A percentile compares a stretch with the other conserved stretches of the same genome.
Conservation (phyloP, 345 rosid species). For the Isatis tinctoria region DNA sequence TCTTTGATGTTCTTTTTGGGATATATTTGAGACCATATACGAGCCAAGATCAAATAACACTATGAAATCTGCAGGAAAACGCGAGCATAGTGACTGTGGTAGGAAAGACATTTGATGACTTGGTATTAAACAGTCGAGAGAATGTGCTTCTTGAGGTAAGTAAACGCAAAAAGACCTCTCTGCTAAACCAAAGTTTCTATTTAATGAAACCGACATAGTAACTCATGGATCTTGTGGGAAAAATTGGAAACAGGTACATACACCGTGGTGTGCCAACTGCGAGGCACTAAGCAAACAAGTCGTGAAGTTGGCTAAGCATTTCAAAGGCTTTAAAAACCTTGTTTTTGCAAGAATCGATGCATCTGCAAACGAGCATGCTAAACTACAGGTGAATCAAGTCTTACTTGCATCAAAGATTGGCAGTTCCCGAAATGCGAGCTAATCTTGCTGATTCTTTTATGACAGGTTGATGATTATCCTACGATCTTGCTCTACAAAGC, state of each 20-base stretch:
- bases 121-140: slow-evolving; percentile 61
- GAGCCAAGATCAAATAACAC: not conserved
- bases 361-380: slow-evolving; percentile 78
- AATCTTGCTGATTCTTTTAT: not conserved
- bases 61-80: slow-evolving; percentile 46
- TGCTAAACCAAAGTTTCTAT: not conserved
- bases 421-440: not conserved
- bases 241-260: slow-evolving; percentile 46
- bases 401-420: not conserved
- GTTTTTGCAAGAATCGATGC: slow-evolving; percentile 83
- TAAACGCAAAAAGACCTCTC: not conserved
- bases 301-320: slow-evolving; percentile 85
- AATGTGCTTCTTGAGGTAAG: slow-evolving; percentile 82
- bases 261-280: slow-evolving; percentile 83
- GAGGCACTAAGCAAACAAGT: slow-evolving; percentile 69
- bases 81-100: slow-evolving; percentile 54
- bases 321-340: slow-evolving; percentile 56
- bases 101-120: slow-evolving; percentile 77
- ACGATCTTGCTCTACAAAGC: slow-evolving; percentile 59
- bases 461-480: slow-evolving; percentile 58
- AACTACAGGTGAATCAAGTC: slow-evolving; percentile 48
- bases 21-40: not conserved
- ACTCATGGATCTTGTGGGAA: not conserved
- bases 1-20: not conserved
- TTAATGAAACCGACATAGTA: not conserved